phyloP scores from a whole-genome alignment of 2,329 filamentous ascomycete species.

The Gremmenia infestans region DNA sequence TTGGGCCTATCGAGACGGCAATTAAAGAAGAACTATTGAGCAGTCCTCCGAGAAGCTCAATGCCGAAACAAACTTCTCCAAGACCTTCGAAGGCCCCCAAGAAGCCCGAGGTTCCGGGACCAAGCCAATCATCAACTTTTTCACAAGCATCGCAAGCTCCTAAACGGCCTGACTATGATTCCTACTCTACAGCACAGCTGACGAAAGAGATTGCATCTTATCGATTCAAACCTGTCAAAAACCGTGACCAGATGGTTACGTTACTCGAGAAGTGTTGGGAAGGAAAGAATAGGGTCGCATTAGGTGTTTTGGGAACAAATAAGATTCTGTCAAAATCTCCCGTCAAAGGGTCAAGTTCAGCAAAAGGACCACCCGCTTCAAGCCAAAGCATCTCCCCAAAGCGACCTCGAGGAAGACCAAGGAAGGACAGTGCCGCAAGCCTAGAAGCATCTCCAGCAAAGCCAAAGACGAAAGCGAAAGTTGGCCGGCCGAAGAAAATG shows the following conservation, averaged over 20 bases:
- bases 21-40: constrained; percentile 12
- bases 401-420: constrained; percentile 38
- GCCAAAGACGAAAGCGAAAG: constrained; percentile 12
- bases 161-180: constrained; percentile 51
- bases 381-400: constrained; percentile 30
- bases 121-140: constrained; percentile 9
- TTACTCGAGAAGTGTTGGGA: constrained; percentile 68
- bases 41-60: constrained; percentile 5
- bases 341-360: constrained; percentile 1
- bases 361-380: not conserved
- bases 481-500: constrained; percentile 11
- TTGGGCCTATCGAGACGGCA: constrained; percentile 13
- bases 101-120: not conserved
- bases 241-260: constrained; percentile 62
- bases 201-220: constrained; percentile 57
- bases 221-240: constrained; percentile 69
- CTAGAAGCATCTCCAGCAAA: constrained; percentile 11
- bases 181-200: constrained; percentile 59
- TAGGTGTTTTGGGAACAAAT: constrained; percentile 26
- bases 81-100: constrained; percentile 3
- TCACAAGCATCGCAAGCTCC: constrained; percentile 1
- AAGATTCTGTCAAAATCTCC: constrained; percentile 1
- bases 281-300: constrained; percentile 42
- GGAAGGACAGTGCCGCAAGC: constrained; percentile 31
- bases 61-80: not conserved